Base-by-base conservation (phyloP, 164 flowering plant species). In the Dillenia suffruticosa region DNA sequence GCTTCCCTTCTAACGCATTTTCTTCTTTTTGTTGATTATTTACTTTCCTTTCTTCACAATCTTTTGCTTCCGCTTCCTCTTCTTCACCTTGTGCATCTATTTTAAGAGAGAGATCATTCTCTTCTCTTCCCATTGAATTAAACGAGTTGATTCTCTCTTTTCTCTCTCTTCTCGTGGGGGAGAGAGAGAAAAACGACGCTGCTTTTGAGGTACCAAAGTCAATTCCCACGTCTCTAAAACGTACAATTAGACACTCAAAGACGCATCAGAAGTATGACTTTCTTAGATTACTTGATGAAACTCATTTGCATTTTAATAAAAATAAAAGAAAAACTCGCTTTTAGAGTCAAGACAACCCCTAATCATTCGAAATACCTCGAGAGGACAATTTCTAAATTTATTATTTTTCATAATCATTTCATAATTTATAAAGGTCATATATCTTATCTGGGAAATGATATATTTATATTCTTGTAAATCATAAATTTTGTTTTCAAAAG, bases 151-250 rank as follows among this genome's bases (percentile, higher is more conserved):
- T 53, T 59, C 54, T 75, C 56, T 72, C 63, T 69, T 57, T 49
- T 51, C 68, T 71, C 32, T 61, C 22, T 68, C 51, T 44, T 47
- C 59, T 19, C 9, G 7, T 5, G 40, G 40, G 6, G 40, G 40
- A 26, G 5, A 5, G 5, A 5, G 5, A 5, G 3, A 1, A 19
- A 26, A 16, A 44, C 11, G 63, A 57, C 67, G 73, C 76, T 59
- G 66, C 71, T 80, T 81, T 79, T 78, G 77, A 78, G 85, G 82
- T 79, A 73, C 84, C 79, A 62, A 82, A 82, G 86, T 86, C 88
- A 83, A 86, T 77, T 74, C 75, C 68, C 74, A 58, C 71, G 61
- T 66, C 71, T 72, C 75, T 54, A 76, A 77, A 81, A 61, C 60
- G 62, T 69, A 67, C 59, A 56, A 63, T 66, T 63, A 68, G 51